A percentile compares a stretch with the other conserved stretches of the same genome.
phyloP scores from a whole-genome alignment of 1,284 basidiomycete genomes.

The Ustilago hordei region DNA sequence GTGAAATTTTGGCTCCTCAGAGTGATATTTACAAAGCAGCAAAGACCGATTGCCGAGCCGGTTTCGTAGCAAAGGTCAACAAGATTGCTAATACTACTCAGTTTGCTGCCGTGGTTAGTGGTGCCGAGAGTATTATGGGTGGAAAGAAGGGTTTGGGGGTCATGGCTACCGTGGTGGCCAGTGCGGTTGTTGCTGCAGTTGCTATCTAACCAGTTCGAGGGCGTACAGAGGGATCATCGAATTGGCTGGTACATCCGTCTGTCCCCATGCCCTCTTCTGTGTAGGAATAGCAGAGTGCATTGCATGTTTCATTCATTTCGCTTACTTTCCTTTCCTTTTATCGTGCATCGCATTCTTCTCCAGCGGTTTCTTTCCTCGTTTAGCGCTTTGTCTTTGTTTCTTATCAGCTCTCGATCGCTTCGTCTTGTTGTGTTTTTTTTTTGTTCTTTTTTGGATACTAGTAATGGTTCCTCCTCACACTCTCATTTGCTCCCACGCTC shows the following conservation, averaged over 20 bases:
- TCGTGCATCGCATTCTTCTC: neutral
- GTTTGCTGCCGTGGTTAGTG: conserved; percentile 48
- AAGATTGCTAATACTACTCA: conserved; percentile 52
- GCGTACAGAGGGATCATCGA: neutral
- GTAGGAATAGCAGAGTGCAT: neutral
- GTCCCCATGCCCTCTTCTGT: conserved; percentile 9
- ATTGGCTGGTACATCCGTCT: conserved; percentile 26
- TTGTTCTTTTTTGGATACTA: conserved; percentile 1
- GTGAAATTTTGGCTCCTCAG: conserved; percentile 54
- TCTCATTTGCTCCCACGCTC: neutral
- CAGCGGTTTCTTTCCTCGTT: neutral
- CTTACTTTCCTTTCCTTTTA: conserved; percentile 3
- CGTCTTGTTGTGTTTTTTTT: neutral
- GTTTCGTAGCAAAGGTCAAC: conserved; percentile 53
- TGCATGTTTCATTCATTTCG: neutral
- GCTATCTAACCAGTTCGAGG: conserved; percentile 12
- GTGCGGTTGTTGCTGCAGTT: conserved; percentile 27
- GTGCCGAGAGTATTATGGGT: conserved; percentile 5
- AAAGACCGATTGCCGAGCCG: conserved; percentile 47
- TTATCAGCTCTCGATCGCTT: neutral
- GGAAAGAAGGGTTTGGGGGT: conserved; percentile 13
- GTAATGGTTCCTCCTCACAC: conserved; percentile 21
- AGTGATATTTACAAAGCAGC: conserved; percentile 56
- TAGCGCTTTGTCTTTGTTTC: neutral
- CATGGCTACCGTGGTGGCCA: conserved; percentile 13